phyloP scores from a whole-genome alignment of 2,329 filamentous ascomycete species.

The Pseudogymnoascus sp. region DNA sequence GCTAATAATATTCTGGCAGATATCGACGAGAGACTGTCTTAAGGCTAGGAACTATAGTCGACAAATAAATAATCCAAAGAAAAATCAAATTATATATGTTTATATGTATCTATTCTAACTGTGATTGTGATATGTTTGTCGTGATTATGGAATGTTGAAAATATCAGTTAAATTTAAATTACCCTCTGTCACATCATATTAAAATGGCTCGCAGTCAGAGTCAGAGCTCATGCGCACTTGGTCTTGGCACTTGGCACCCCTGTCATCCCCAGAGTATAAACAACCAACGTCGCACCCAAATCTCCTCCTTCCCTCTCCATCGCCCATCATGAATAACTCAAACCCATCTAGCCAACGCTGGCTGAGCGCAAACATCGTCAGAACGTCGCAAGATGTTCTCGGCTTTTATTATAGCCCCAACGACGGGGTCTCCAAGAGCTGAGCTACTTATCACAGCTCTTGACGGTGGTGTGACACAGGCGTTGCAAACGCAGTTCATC shows the following conservation, averaged over 20 bases:
- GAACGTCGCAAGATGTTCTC: constrained; percentile 11
- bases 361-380: constrained; percentile 3
- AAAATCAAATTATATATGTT: not conserved
- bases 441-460: constrained; percentile 8
- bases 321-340: constrained; percentile 6
- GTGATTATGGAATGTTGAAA: constrained; percentile 3
- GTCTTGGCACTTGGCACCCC: constrained; percentile 8
- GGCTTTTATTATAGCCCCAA: constrained; percentile 13
- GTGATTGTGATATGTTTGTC: not conserved
- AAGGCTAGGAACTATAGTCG: not conserved
- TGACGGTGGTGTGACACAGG: constrained; percentile 6
- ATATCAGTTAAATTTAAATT: not conserved
- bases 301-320: not conserved
- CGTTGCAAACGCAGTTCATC: constrained; percentile 6
- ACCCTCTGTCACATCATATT: not conserved
- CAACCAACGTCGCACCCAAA: constrained; percentile 3
- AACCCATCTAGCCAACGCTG: not conserved
- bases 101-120: not conserved
- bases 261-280: constrained; percentile 2
- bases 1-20: not conserved
- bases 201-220: not conserved
- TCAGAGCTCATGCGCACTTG: not conserved
- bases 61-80: not conserved
- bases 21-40: not conserved
- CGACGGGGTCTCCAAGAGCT: constrained; percentile 11